Percentiles rank a stretch among this genome's conserved stretches.
phyloP scores from a whole-genome alignment of 116 monocot genomes.

The Phalaenopsis hybrid region DNA sequence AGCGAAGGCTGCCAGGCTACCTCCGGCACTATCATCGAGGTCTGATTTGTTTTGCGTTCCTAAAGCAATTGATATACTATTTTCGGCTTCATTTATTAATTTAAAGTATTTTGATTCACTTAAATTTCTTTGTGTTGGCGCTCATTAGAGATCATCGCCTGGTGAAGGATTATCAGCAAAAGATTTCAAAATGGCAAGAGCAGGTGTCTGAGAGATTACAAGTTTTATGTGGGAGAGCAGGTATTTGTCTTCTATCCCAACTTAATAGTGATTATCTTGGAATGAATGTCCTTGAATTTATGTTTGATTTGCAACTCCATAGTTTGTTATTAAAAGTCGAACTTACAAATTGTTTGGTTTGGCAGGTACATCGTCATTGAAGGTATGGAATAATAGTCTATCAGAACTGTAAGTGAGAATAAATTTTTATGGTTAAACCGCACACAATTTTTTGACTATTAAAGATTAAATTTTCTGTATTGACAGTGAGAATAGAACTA shows the following conservation, averaged over 20 bases:
- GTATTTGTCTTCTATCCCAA: conserved; percentile 14
- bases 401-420: conserved; percentile 6
- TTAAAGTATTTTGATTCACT: not conserved
- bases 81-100: not conserved
- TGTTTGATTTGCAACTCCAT: not conserved
- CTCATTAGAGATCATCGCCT: conserved; percentile 48
- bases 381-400: conserved; percentile 26
- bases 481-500: not conserved
- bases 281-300: not conserved
- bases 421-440: not conserved
- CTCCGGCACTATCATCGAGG: conserved; percentile 58
- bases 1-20: conserved; percentile 61
- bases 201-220: conserved; percentile 65
- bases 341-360: conserved; percentile 5
- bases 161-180: conserved; percentile 66
- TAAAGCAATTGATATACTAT: not conserved
- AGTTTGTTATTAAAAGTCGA: not conserved
- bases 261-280: not conserved
- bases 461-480: not conserved
- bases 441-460: not conserved
- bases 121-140: conserved; percentile 6
- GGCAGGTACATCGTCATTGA: conserved; percentile 23
- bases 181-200: conserved; percentile 76
- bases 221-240: conserved; percentile 41
- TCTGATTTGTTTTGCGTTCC: conserved; percentile 11